Base-by-base conservation (phyloP, 176 grass and related monocot species). In the Bolboschoenus planiculmis region DNA sequence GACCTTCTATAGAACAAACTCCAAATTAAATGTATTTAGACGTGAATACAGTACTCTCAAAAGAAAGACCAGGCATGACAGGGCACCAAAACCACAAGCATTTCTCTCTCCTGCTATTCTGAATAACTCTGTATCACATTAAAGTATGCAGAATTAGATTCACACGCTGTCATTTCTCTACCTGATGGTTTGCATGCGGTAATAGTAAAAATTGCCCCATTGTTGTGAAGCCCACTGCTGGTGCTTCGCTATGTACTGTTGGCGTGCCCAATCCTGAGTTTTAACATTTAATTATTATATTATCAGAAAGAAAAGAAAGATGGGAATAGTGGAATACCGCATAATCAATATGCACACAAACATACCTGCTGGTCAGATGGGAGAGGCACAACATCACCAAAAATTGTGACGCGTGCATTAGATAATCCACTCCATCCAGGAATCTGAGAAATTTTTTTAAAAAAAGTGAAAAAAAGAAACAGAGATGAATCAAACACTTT, bases 201-300 rank as follows among this genome's bases (percentile, higher is more conserved):
- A 99, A 88, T 99, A 99, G 83, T 93, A 95, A 79, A 99, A 99
- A 81, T 99, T 99, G 81, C 96, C 96, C 96, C 96, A 99, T 79
- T 95, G 92, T 60, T 99, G 96, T 26, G 96, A 99, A 44, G 92
- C 87, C 96, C 96, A 99, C 48, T 99, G 96, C 78, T 95, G 96
- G 82, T 99, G 96, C 85, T 99, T 99, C 63, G 92, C 89, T 37
- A 95, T 87, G 15, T 99, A 99, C 80, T 99, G 91, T 79, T 99
- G 88, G 83, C 92, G 90, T 53, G 96, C 96, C 96, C 91, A 93
- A 80, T 99, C 96, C 96, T 99, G 58, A 82, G 73, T 63, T 65
- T 65, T 30, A 58, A 30, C 5, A 59, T 33, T 33, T 23, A 29
- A 68, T 81, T 39, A 46, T 42, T 39, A 36, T 9, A 81, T 59